These are phyloP conservation scores for Xylaria sp. DNA, from an alignment of 2,329 filamentous ascomycete species.

Conservation along the genomic window DNA sequence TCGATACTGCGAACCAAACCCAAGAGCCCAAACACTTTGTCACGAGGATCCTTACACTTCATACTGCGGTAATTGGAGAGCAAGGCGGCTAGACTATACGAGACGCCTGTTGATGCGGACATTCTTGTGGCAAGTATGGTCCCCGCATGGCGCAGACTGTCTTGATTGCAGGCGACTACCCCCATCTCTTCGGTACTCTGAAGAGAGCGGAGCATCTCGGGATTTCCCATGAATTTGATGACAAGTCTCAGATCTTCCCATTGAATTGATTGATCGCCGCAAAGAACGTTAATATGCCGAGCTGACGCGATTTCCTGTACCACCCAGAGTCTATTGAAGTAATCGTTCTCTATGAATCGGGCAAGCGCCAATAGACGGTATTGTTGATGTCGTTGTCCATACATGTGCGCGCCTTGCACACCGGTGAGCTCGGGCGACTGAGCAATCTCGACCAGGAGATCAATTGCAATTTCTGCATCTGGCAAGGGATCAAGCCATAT, in stretches of 20 bases:
- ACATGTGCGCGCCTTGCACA: slow-evolving; percentile 17
- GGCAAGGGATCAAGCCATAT: slow-evolving; percentile 33
- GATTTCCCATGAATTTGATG: slow-evolving; percentile 18
- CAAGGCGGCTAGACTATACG: slow-evolving; percentile 13
- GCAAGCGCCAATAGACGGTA: slow-evolving; percentile 22
- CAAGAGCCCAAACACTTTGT: slow-evolving; percentile 25
- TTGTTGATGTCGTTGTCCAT: slow-evolving; percentile 18
- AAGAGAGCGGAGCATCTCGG: slow-evolving; percentile 25
- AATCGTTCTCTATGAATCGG: slow-evolving; percentile 27
- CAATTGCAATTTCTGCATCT: slow-evolving; percentile 17
- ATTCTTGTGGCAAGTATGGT: slow-evolving; percentile 8
- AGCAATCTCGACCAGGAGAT: slow-evolving; percentile 17
- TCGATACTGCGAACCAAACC: slow-evolving; percentile 24
- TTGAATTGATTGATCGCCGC: slow-evolving; percentile 20
- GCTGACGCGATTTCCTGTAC: slow-evolving; percentile 29
- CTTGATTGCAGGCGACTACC: slow-evolving; percentile 25
- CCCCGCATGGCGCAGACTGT: slow-evolving; percentile 14
- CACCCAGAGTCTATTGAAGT: slow-evolving; percentile 30
- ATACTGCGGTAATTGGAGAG: slow-evolving; percentile 27
- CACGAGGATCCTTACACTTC: slow-evolving; percentile 30
- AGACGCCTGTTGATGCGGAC: background rate
- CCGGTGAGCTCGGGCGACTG: slow-evolving; percentile 17
- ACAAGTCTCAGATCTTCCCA: slow-evolving; percentile 22
- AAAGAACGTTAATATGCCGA: slow-evolving; percentile 19
- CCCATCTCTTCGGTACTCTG: slow-evolving; percentile 28